Evolutionary conservation across 2,329 filamentous ascomycete genomes (phyloP), one percentile per base, ranked within the genome.

Genomic region (Colletotrichum gigasporum): DNA sequence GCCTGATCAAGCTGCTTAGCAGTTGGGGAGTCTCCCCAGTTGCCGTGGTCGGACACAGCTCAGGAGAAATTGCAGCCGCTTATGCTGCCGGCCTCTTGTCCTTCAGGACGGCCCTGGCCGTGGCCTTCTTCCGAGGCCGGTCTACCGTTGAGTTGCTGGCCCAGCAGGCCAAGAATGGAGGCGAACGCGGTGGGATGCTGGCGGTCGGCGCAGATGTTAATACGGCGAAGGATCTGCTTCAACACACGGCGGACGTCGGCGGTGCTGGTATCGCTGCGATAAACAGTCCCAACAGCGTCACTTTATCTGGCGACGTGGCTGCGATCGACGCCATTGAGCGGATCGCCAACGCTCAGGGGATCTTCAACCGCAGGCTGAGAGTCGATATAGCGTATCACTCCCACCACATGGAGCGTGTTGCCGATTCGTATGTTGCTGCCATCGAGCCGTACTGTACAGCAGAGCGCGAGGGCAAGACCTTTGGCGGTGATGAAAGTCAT

Each of bases 271-370:
- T 54, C 28, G 48, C 57, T 20, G 84, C 84, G 68, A 78, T 82
- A 67, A 87, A 87, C 74, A 84, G 82, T 26, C 83, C 84, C 0
- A 73, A 74, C 1, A 85, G 79, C 35, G 70, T 75, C 11, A 77
- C 74, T 1, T 60, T 75, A 5, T 76, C 74, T 1, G 74, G 74
- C 16, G 74, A 76, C 35, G 42, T 62, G 24, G 44, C 65, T 3
- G 73, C 70, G 7, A 69, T 75, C n/a, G 67, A 70, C 2, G 58
- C 32, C 32, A 11, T 68, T 3, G 76, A 69, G 0, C 57, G 66
- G 1, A 68, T 70, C 24, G 66, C 81, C 14, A 75, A 82, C 37
- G 72, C 30, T 11, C 28, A 54, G 28, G 51, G 51, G 3, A 7
- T 62, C 16, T 30, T 22, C 18, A 37, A 50, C 8, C 51, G 58